Evolutionary conservation across 805 yeast species (phyloP), one percentile per base, ranked within the genome.

Genomic region (Ogataea wickerhamii): DNA sequence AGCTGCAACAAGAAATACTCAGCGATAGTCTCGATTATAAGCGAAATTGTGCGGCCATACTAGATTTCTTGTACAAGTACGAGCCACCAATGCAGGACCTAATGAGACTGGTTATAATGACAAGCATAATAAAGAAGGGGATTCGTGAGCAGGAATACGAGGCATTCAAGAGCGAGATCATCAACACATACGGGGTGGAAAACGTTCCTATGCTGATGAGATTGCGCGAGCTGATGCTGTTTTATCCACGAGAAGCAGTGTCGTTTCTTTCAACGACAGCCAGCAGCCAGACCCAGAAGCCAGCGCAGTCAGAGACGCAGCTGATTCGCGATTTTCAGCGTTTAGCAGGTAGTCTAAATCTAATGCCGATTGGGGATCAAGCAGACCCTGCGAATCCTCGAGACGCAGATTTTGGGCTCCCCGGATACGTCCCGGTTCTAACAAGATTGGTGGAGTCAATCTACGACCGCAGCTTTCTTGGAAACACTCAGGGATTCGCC

Each of bases 401-500:
- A 31, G 67, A 71, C 37, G 76, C 80, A 18, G 65, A 66, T 18
- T 83, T 80, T 55, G 78, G 87, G 1, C 78, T 84, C 43, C 83
- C 96, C 4, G 93, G 95, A 0, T 83, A 77, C 21, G 83, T 87
- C 0, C 98, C 98, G 2, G 58, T 91, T 4, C 64, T 77, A 2
- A 70, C 80, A 3, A 68, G 97, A 43, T 51, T 88, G 10, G 71
- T 86, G 3, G 88, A 89, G 60, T 62, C 78, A 16, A 68, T 83
- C n/a, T 77, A 80, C 47, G 73, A 71, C 34, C 63, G 89, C 29
- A 71, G 74, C 19, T 72, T 74, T 40, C 50, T 76, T 34, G 66
- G 30, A 20, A 18, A 24, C 16, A 7, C 29, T 14, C n/a, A 13
- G 17, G 16, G 29, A 8, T 14, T 8, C 8, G 6, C 28, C n/a